Base-by-base conservation (phyloP, 2,329 filamentous ascomycete species). In the Clarireedia paspali region DNA sequence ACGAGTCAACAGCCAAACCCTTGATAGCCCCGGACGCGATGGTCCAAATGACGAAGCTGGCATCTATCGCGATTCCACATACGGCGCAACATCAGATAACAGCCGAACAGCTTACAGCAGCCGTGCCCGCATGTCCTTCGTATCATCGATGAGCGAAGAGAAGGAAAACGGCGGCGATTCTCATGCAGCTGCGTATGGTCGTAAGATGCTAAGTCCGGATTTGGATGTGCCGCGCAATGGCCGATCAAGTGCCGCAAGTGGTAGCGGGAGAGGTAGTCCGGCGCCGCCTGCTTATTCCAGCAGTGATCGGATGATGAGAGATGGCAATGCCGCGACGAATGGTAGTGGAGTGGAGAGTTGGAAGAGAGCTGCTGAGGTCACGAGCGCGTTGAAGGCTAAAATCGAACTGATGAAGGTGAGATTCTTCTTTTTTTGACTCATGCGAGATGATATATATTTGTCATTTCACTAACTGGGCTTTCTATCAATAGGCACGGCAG, bases 361-460 rank as follows among this genome's bases (percentile, higher is more conserved):
- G 94, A 95, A 91, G 75, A 80, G 94, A 64, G 94, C 94, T 17
- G 94, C 94, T 2, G 94, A 99, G 75, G 94, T 99, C 57, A 99
- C 94, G 54, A 96, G 91, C 72, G 94, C 96, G 71, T 73, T 99
- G 67, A 99, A 97, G 76, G 91, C 92, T 52, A 84, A 94, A 70
- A 99, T 99, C 71, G 94, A 97, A 76, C 88, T 94, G 77, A 99
- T 99, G 94, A 99, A 97, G 80, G 83, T 82, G 66, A 63, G 74
- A 58, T 53, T 49, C 9, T 20, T 17, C 38, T 39, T 14, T 53
- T 38, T 46, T 26, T 52, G 15, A 10, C 44, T 14, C 5, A 24
- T 30, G 20, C 26, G 20, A 27, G 12, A 14, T 30, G 30, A 34
- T n/a, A 39, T 15, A 20, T 14, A 39, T 48, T 4, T 36, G 7